These are phyloP conservation scores for Talaromyces thailandensis DNA, from an alignment of 495 filamentous ascomycete species.

Conservation along the genomic window DNA sequence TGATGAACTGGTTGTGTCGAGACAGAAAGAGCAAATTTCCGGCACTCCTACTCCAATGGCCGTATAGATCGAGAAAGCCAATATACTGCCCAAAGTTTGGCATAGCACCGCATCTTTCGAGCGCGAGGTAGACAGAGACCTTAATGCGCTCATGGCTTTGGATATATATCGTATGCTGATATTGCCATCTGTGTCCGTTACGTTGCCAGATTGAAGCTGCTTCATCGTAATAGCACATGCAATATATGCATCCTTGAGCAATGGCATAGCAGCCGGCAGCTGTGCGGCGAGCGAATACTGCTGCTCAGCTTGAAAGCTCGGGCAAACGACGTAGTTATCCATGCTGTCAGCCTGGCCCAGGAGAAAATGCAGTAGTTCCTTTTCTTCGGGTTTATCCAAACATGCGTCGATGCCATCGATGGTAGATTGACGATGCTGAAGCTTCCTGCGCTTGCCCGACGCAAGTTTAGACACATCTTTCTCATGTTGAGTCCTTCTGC, in stretches of 20 bases:
- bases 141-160: background rate
- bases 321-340: background rate
- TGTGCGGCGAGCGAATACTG: background rate
- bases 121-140: background rate
- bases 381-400: background rate
- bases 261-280: background rate
- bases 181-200: background rate
- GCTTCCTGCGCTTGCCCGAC: background rate
- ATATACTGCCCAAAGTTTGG: background rate
- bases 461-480: background rate
- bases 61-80: background rate
- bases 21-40: conserved; percentile 3
- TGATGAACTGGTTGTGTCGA: background rate
- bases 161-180: background rate
- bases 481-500: background rate
- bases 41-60: background rate
- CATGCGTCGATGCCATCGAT: background rate
- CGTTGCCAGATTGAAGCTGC: background rate
- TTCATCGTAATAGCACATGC: conserved; percentile 2
- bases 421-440: background rate
- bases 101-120: background rate
- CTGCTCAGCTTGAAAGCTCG: conserved; percentile 2
- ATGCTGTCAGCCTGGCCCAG: background rate
- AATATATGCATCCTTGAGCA: conserved; percentile 3
- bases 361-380: background rate